Base-by-base conservation (phyloP, 2,329 filamentous ascomycete genomes). In the Xylariaceae sp. region DNA sequence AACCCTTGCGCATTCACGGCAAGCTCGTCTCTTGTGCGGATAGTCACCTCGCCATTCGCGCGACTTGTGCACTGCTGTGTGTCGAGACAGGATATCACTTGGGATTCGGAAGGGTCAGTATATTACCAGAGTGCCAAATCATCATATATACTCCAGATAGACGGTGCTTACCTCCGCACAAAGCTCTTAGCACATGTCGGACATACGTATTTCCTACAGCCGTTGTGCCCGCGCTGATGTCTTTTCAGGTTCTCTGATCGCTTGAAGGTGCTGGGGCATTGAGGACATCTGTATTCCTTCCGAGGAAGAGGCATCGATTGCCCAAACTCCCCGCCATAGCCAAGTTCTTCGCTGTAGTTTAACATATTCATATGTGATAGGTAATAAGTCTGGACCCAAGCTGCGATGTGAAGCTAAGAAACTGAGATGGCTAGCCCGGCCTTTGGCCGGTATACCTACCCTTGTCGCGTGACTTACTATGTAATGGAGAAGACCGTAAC, bases 191-290 rank as follows among this genome's bases (percentile, higher is more conserved):
- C 55, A 54, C 67, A 69, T 19, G 64, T 57, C 11, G 62, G 60
- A 27, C 67, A 69, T 5, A 60, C 50, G 44, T 67, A 66, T 26
- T 57, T 59, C 7, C 62, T 64, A 47, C 60, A 53, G 12, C 57
- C 61, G 32, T 66, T 59, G 35, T 69, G 66, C 12, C 63, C 63
- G 11, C 65, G 65, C 49, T 67, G 62, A 41, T 68, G 66, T 50
- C 67, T 62, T 56, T 66, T 68, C 32, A 69, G 56, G 48, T 69
- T 67, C 53, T 69, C 67, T 2, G 62, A 60, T 48, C 66, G 57
- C 51, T 67, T 67, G 59, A 69, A 69, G 34, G 58, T 65, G 41
- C 65, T 62, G 2, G 62, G 57, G 41, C 67, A 69, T 27, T 60
- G 61, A 47, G 64, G 57, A 47, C 67, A 69, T 47, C 64, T 61